Conservation (phyloP, 2,329 filamentous ascomycete genomes). For the Botrytis porri region DNA sequence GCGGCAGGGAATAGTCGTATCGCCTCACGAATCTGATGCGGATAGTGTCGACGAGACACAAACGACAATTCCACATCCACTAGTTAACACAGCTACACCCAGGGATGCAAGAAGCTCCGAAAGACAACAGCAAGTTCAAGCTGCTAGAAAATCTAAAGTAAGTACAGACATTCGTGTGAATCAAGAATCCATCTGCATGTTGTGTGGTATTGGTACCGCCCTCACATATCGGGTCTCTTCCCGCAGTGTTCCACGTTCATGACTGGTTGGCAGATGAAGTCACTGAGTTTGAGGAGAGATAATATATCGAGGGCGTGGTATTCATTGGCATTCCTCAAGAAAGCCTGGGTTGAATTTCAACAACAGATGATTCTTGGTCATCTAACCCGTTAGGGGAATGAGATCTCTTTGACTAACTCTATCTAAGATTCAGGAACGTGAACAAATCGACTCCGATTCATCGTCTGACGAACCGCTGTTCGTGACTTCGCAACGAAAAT, state of each 20-base stretch:
- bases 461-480: conserved; percentile 16
- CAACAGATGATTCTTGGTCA: background rate
- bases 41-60: conserved; percentile 25
- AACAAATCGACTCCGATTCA: background rate
- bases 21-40: conserved; percentile 21
- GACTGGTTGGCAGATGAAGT: background rate
- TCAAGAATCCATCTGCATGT: background rate
- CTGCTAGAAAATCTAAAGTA: conserved; percentile 9
- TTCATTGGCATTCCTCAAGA: background rate
- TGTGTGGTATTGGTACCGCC: background rate
- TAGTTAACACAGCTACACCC: no score
- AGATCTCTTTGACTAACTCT: background rate
- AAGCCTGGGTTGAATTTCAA: background rate
- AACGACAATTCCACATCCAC: background rate
- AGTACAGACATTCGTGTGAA: background rate
- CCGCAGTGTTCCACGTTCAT: background rate
- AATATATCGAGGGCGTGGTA: background rate
- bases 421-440: background rate
- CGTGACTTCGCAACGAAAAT: background rate
- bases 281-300: background rate
- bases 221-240: background rate
- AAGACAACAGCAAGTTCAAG: background rate
- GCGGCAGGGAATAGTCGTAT: conserved; percentile 20
- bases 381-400: background rate
- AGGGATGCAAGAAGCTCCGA: background rate